Evolutionary conservation across 192 early-diverging fungal species (phyloP), one percentile per base, ranked within the genome.

Genomic region (Coemansia sp.): DNA sequence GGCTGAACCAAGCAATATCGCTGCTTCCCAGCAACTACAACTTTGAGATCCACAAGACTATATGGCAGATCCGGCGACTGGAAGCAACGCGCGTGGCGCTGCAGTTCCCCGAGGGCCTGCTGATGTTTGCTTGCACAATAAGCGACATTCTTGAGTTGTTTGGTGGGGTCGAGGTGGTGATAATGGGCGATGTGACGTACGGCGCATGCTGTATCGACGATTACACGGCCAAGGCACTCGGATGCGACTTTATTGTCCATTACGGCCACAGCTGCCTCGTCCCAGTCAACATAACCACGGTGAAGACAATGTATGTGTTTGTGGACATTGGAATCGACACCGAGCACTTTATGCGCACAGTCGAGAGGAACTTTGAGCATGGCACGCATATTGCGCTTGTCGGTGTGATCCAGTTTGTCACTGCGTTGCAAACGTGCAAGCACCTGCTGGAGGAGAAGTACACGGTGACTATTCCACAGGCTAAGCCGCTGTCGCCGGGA

Each of bases 161-260:
- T 41, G 89, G 90, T 66, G 76, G 84, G 8, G 95, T 94, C 0
- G 95, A 98, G 66, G 94, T 94, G 7, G 84, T 99, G 14, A 90
- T 99, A 33, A 97, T 98, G 95, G 97, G 95, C 34, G 98, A 99
- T 74, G 98, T 99, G 0, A 99, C 98, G 0, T 99, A 99, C 68
- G 98, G 98, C 20, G 98, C 98, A 7, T 99, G 98, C 73, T 99
- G 98, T 75, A 87, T 99, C 14, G 98, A 99, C 76, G 98, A 99
- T 72, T 99, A 90, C 69, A 95, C 96, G 1, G 96, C 98, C 0
- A 85, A 85, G 35, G 93, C 91, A 2, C 85, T 98, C 7, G 94
- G 91, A 10, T 99, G 98, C 79, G 96, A 99, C 78, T 98, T 97
- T 73, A 87, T 99, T 86, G 88, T 99, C 23, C 98, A 99, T 76